These are phyloP conservation scores for Auxenochlorella protothecoides DNA, from an alignment of 139 green algal species.

Conservation along the genomic window DNA sequence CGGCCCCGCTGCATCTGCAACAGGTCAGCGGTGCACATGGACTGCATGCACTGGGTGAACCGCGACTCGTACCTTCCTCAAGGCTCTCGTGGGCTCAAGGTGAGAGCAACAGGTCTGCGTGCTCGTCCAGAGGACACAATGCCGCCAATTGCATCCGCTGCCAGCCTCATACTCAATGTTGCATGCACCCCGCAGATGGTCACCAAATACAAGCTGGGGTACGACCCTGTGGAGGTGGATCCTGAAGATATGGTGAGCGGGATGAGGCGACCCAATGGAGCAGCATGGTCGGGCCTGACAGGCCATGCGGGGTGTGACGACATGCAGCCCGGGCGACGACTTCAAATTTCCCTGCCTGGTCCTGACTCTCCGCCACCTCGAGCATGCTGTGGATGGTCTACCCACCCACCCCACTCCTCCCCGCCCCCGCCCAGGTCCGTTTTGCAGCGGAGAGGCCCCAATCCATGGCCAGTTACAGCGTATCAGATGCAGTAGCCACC, in stretches of 20 bases:
- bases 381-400: too few species aligned
- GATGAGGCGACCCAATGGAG: conserved; percentile 3
- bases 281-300: too few species aligned
- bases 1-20: background rate
- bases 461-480: conserved; percentile 91
- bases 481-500: conserved; percentile 93
- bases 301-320: too few species aligned
- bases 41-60: conserved; percentile 95
- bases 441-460: conserved; percentile 54
- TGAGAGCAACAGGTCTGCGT: conserved; percentile 1
- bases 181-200: conserved; percentile 54
- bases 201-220: conserved; percentile 94
- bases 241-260: conserved; percentile 90
- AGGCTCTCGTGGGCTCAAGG: conserved; percentile 84
- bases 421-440: conserved; percentile 13
- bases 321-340: too few species aligned
- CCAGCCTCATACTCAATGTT: too few species aligned
- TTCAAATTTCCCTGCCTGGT: too few species aligned
- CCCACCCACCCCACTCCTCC: too few species aligned
- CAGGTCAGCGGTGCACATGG: conserved; percentile 83
- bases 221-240: conserved; percentile 90
- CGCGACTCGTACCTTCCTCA: conserved; percentile 95
- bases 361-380: too few species aligned
- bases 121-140: background rate
- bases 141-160: too few species aligned